phyloP scores from a whole-genome alignment of 2,329 filamentous ascomycete species.

The Epichloe baconii region DNA sequence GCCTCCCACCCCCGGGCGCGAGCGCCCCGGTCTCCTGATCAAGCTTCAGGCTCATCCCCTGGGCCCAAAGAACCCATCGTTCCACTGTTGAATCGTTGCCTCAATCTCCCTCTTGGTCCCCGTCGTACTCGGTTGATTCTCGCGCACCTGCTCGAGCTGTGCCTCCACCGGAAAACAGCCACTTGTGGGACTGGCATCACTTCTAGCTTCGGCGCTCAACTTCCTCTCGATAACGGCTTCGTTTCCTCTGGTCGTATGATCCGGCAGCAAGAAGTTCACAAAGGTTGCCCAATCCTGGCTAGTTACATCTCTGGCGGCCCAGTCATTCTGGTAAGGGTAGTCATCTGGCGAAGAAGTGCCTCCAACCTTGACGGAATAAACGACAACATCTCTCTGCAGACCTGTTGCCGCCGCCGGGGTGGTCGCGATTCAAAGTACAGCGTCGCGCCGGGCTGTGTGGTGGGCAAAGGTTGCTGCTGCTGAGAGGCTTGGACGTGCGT shows the following conservation, averaged over 20 bases:
- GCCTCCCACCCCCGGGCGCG: slow-evolving; percentile 15
- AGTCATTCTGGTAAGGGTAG: slow-evolving; percentile 29
- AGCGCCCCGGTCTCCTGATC: slow-evolving; percentile 9
- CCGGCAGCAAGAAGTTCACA: slow-evolving; percentile 40
- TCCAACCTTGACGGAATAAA: slow-evolving; percentile 23
- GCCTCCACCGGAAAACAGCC: slow-evolving; percentile 23
- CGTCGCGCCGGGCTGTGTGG: slow-evolving; percentile 9
- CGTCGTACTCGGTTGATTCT: slow-evolving; percentile 11
- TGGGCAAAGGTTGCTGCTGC: background rate
- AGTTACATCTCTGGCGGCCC: slow-evolving; percentile 30
- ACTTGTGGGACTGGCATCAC: slow-evolving; percentile 14
- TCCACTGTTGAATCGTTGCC: slow-evolving; percentile 39
- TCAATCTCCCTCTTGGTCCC: slow-evolving; percentile 20
- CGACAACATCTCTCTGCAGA: slow-evolving; percentile 12
- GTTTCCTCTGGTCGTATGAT: slow-evolving; percentile 30
- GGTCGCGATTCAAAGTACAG: slow-evolving; percentile 35
- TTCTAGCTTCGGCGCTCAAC: slow-evolving; percentile 25
- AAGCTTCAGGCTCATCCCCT: slow-evolving; percentile 31
- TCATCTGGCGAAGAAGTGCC: slow-evolving; percentile 26
- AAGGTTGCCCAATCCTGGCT: slow-evolving; percentile 47
- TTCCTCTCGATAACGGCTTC: slow-evolving; percentile 37
- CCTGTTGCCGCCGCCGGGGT: slow-evolving; percentile 9
- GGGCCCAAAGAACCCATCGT: slow-evolving; percentile 40
- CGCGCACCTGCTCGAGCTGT: slow-evolving; percentile 25
- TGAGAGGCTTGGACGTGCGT: background rate